Percentiles rank a stretch among this genome's conserved stretches.
These are phyloP conservation scores for Pseudozyma sp. DNA, from an alignment of 1,284 basidiomycete genomes.

Conservation along the genomic window DNA sequence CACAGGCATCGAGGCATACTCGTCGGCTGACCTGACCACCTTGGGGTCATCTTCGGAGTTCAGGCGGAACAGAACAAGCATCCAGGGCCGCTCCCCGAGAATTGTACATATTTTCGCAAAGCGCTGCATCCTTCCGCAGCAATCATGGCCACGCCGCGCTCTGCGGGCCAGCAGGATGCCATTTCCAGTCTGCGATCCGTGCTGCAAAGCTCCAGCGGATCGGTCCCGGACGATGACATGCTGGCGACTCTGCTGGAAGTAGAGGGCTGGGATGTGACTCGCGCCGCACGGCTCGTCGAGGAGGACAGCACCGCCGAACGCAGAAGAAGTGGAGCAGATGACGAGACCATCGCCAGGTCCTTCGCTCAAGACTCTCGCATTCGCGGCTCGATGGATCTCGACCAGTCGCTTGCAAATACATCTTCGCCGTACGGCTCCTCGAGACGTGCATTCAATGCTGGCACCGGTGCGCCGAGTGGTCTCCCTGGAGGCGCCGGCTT, in stretches of 20 bases:
- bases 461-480: slow-evolving; percentile 22
- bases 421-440: not conserved
- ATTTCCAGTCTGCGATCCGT: slow-evolving; percentile 38
- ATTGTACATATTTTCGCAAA: no score
- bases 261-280: slow-evolving; percentile 46
- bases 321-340: slow-evolving; percentile 46
- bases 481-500: slow-evolving; percentile 35
- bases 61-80: no score
- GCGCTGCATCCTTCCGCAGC: not conserved
- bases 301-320: slow-evolving; percentile 46
- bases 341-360: slow-evolving; percentile 47
- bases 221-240: slow-evolving; percentile 31
- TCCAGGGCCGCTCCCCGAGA: no score
- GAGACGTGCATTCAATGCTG: not conserved
- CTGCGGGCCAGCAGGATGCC: slow-evolving; percentile 39
- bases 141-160: slow-evolving; percentile 26
- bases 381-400: slow-evolving; percentile 33
- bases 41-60: no score
- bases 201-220: slow-evolving; percentile 19
- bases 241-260: slow-evolving; percentile 50
- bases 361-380: slow-evolving; percentile 35
- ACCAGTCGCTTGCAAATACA: slow-evolving; percentile 5
- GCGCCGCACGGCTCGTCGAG: slow-evolving; percentile 40
- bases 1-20: no score
- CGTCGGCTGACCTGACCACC: no score